Percentiles rank a stretch among this genome's conserved stretches.
phyloP scores from a whole-genome alignment of 257 asterid genomes.

The Salvia rosmarinus region DNA sequence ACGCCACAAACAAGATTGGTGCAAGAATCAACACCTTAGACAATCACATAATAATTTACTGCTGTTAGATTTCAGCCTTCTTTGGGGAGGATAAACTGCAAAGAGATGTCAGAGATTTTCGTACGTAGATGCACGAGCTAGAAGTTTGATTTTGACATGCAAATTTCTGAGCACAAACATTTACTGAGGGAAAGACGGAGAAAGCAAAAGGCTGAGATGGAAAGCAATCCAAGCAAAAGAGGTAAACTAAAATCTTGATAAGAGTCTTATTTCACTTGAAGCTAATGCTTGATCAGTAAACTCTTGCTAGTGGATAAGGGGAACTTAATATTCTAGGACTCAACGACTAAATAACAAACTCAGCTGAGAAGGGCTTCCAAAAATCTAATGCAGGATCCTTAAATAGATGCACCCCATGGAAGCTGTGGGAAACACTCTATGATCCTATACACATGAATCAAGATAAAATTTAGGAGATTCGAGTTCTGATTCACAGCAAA shows the following conservation, averaged over 20 bases:
- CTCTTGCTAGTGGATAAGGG: background rate
- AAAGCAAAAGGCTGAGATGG: background rate
- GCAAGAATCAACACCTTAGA: background rate
- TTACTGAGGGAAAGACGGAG: background rate
- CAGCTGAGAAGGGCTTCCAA: background rate
- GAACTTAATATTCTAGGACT: background rate
- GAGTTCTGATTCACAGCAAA: too few relatives aligned
- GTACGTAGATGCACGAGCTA: background rate
- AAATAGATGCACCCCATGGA: background rate
- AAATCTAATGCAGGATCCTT: background rate
- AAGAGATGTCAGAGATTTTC: background rate
- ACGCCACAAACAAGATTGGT: slow-evolving; percentile 1
- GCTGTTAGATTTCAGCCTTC: background rate
- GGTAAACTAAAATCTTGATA: slow-evolving; percentile 8
- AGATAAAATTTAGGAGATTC: background rate
- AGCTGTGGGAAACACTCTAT: background rate
- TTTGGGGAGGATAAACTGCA: background rate
- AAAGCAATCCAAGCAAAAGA: slow-evolving; percentile 5
- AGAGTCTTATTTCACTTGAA: background rate
- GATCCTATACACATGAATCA: background rate
- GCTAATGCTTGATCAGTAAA: slow-evolving; percentile 13
- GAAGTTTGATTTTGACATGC: background rate
- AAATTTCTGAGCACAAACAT: background rate
- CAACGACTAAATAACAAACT: background rate
- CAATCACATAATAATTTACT: background rate